Conservation (phyloP, 768 basidiomycete species). For the Agaricus bisporus region DNA sequence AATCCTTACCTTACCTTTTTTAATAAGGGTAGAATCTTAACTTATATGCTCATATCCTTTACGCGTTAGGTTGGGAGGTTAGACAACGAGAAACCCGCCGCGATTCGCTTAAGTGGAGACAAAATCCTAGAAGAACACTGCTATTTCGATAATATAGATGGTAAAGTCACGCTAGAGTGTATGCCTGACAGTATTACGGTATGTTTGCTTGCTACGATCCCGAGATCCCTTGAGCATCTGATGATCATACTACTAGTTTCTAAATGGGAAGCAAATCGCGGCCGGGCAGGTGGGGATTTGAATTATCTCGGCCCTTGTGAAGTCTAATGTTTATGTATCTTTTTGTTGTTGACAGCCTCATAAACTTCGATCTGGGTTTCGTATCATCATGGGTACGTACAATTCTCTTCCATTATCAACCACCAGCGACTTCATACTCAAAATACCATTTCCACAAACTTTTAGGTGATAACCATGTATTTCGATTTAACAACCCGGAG, state of each 20-base stretch:
- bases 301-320: neutral
- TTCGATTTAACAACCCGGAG: conserved; percentile 94
- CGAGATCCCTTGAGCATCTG: neutral
- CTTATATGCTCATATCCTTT: neutral
- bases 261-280: conserved; percentile 87
- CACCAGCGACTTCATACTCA: conserved; percentile 1
- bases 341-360: conserved; percentile 40
- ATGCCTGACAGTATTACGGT: conserved; percentile 81
- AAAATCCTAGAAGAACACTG: conserved; percentile 93
- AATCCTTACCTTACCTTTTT: neutral
- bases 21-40: neutral
- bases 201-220: conserved; percentile 19
- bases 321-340: neutral
- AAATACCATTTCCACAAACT: neutral
- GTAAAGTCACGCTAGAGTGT: conserved; percentile 77
- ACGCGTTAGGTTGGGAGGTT: conserved; percentile 70
- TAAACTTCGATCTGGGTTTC: conserved; percentile 89
- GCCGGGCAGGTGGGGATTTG: conserved; percentile 59
- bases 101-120: conserved; percentile 89
- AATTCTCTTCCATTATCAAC: conserved; percentile 10
- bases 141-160: conserved; percentile 80
- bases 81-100: conserved; percentile 74
- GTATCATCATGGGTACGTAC: conserved; percentile 84
- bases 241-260: conserved; percentile 47
- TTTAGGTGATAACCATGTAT: conserved; percentile 91